phyloP scores from a whole-genome alignment of 1,139 yeast species.

The Magnusiomyces sp. region DNA sequence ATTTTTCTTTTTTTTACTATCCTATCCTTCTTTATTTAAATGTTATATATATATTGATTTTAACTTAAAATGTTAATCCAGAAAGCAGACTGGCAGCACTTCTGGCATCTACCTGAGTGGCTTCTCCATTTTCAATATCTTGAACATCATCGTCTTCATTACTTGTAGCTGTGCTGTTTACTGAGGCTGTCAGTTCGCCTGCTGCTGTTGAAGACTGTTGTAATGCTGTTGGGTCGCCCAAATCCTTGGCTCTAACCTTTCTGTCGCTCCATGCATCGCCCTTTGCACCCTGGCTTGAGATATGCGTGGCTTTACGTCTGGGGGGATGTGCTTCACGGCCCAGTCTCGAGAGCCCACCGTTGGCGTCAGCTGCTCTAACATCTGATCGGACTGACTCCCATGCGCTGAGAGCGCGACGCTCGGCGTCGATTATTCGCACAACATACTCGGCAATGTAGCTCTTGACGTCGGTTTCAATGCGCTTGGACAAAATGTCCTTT shows the following conservation, averaged over 20 bases:
- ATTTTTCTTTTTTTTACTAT: not conserved
- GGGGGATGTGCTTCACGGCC: conserved; percentile 57
- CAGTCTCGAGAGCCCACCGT: conserved; percentile 75
- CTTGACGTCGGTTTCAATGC: conserved; percentile 50
- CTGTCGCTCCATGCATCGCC: conserved; percentile 56
- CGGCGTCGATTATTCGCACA: conserved; percentile 72
- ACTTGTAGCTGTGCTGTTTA: conserved; percentile 22
- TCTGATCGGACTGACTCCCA: conserved; percentile 70
- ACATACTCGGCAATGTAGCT: conserved; percentile 52
- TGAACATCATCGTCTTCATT: conserved; percentile 26
- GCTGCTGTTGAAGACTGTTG: conserved; percentile 8
- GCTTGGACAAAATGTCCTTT: conserved; percentile 46
- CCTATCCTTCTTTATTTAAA: not conserved
- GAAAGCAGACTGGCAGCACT: conserved; percentile 78
- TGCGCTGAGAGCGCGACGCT: conserved; percentile 67
- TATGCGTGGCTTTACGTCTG: conserved; percentile 21
- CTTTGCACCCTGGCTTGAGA: conserved; percentile 41
- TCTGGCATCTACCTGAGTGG: conserved; percentile 56
- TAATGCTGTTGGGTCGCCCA: conserved; percentile 18
- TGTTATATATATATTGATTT: not conserved
- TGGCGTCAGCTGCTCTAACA: conserved; percentile 65
- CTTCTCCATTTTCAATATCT: conserved; percentile 21
- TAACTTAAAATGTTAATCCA: conserved; percentile 52
- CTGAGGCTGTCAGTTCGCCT: not conserved
- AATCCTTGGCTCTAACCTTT: conserved; percentile 34